phyloP scores from a whole-genome alignment of 257 asterid species.

The Solanum sparsipilum region DNA sequence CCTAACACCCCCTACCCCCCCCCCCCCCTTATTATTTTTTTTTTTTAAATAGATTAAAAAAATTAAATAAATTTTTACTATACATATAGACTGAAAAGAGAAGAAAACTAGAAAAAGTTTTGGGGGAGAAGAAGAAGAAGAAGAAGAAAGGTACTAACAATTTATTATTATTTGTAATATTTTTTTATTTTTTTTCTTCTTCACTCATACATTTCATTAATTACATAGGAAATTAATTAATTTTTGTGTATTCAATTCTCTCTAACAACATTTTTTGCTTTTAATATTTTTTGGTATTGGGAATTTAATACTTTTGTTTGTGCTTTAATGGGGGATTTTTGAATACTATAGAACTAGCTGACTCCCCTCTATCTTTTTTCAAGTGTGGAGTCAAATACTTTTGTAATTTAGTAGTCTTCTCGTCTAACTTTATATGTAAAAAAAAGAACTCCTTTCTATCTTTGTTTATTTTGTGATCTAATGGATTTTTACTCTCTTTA shows the following conservation, averaged over 20 bases:
- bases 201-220: neutral
- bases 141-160: slow-evolving; percentile 1
- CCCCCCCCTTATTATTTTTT: no score
- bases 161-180: neutral
- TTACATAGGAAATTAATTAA: neutral
- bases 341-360: neutral
- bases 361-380: neutral
- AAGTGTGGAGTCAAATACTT: neutral
- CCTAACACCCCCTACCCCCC: neutral
- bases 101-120: neutral
- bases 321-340: neutral
- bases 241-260: slow-evolving; percentile 1
- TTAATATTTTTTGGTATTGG: neutral
- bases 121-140: slow-evolving; percentile 1
- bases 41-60: neutral
- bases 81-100: neutral
- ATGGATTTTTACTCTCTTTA: neutral
- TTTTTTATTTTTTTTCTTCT: neutral
- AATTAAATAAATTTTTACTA: slow-evolving; percentile 9
- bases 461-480: neutral
- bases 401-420: neutral
- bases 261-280: neutral
- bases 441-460: neutral
- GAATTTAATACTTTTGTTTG: neutral
- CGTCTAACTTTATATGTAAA: neutral